Evolutionary conservation across 1,139 yeast genomes (phyloP).

Genomic region (Hyphopichia khmerensis): DNA sequence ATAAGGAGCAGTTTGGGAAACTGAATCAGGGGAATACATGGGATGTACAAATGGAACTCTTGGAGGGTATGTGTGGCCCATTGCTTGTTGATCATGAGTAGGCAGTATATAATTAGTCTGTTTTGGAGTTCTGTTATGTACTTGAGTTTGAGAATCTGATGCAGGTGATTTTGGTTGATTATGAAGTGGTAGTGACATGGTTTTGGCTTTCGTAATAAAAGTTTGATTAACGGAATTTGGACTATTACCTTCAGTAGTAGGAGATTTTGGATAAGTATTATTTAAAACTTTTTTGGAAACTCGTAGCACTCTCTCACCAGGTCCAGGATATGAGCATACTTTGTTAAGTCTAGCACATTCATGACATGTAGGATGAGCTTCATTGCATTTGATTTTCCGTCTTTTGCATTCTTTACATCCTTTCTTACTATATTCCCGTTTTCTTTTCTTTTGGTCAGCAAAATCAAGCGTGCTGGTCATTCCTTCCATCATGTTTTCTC

Average conservation of each 20-base stretch:
- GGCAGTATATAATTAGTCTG: background rate
- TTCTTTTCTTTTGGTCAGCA: slow-evolving; percentile 2
- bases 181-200: background rate
- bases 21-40: background rate
- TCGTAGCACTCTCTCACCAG: slow-evolving; percentile 32
- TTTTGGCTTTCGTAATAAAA: background rate
- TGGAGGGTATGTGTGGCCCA: no score
- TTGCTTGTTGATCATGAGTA: no score
- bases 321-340: slow-evolving; percentile 31
- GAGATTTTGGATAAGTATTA: background rate
- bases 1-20: background rate
- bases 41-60: no score
- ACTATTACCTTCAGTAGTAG: background rate
- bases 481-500: background rate
- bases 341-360: slow-evolving; percentile 36
- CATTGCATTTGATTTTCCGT: slow-evolving; percentile 54
- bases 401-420: slow-evolving; percentile 45
- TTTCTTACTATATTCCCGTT: slow-evolving; percentile 29
- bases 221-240: background rate
- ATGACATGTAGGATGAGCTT: slow-evolving; percentile 56
- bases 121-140: background rate
- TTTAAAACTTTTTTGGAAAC: slow-evolving; percentile 18
- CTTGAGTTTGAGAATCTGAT: background rate
- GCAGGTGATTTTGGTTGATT: background rate
- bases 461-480: slow-evolving; percentile 2